These are phyloP conservation scores for Penicillium lagena DNA, from an alignment of 495 filamentous ascomycete species.

Conservation along the genomic window DNA sequence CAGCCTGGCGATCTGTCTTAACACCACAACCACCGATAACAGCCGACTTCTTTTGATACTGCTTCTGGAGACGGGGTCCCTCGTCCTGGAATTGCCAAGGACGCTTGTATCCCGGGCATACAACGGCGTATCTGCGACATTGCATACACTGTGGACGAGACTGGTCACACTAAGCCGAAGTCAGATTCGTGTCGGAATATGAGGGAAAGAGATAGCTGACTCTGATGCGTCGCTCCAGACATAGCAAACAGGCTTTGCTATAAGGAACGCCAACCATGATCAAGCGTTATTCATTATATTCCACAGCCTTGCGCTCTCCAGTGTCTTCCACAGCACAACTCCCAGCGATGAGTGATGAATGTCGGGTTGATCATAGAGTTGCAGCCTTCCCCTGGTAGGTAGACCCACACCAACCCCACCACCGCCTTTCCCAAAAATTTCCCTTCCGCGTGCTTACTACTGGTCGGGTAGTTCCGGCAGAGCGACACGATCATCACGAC, in stretches of 20 bases:
- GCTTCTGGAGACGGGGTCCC: constrained; percentile 1
- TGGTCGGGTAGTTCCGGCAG: no score
- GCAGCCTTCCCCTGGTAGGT: no score
- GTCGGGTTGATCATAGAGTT: background rate
- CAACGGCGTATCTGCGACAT: constrained; percentile 1
- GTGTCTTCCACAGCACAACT: background rate
- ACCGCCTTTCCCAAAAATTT: no score
- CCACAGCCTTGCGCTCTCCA: background rate
- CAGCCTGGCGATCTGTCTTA: background rate
- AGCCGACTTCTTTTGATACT: background rate
- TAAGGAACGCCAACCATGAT: constrained; percentile 3
- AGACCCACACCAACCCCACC: no score
- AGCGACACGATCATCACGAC: no score
- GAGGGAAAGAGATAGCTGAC: background rate
- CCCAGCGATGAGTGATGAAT: background rate
- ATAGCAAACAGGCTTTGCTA: constrained; percentile 5
- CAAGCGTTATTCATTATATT: background rate
- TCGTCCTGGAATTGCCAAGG: constrained; percentile 4
- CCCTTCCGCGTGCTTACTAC: no score
- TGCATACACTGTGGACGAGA: constrained; percentile 1
- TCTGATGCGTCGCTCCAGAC: constrained; percentile 3
- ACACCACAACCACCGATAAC: background rate
- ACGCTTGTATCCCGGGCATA: constrained; percentile 3
- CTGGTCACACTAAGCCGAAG: constrained; percentile 3
- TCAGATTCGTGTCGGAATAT: background rate